phyloP scores from a whole-genome alignment of 352 stramenopile species.

The Globisporangium cystogenes region DNA sequence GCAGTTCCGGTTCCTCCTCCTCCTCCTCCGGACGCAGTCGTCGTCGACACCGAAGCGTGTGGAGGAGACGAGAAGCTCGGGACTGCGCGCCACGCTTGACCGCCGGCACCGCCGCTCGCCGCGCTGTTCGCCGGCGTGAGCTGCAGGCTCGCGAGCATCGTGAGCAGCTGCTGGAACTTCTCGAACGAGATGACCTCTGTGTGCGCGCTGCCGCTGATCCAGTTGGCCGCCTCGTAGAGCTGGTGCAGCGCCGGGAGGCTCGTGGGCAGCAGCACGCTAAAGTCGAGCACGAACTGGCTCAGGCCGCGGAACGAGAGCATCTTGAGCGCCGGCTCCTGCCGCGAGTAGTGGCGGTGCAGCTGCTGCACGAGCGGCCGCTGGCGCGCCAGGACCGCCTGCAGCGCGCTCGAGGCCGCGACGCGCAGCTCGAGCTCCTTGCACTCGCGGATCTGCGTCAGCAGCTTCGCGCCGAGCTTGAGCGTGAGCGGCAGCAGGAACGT shows the following conservation, averaged over 20 bases:
- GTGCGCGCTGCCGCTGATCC: conserved; percentile 57
- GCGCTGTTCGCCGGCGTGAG: conserved; percentile 9
- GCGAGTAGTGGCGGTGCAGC: conserved; percentile 53
- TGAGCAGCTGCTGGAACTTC: conserved; percentile 51
- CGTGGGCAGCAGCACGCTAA: conserved; percentile 25
- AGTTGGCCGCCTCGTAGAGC: conserved; percentile 56
- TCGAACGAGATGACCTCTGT: conserved; percentile 64
- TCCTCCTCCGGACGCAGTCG: not conserved
- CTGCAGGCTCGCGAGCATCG: conserved; percentile 25
- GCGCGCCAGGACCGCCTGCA: conserved; percentile 22
- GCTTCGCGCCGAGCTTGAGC: conserved; percentile 32
- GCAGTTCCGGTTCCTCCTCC: too few species aligned
- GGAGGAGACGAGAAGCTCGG: not conserved
- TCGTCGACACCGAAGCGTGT: not conserved
- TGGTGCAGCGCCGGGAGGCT: conserved; percentile 36
- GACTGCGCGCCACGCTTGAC: conserved; percentile 1
- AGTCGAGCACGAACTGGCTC: conserved; percentile 39
- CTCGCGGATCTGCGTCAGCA: conserved; percentile 39
- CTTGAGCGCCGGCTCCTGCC: conserved; percentile 32
- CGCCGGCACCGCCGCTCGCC: not conserved
- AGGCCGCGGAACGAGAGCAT: conserved; percentile 54
- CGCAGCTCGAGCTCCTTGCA: conserved; percentile 53
- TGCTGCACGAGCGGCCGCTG: conserved; percentile 37
- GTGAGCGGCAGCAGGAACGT: conserved; percentile 49
- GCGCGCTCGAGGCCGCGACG: conserved; percentile 10